Base-by-base conservation (phyloP, 192 early-diverging fungal genomes). In the Backusella australiensis region DNA sequence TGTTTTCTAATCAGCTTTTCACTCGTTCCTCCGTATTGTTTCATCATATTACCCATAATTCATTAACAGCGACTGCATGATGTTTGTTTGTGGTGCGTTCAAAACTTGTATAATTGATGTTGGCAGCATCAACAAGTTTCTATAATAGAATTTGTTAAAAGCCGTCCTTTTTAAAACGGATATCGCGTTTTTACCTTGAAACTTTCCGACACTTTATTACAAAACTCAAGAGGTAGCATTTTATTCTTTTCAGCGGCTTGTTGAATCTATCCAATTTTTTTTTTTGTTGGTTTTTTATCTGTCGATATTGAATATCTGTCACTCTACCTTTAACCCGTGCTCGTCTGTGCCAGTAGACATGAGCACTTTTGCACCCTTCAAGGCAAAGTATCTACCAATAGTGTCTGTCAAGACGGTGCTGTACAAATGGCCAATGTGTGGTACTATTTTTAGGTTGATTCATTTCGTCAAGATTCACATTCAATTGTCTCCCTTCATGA, bases 401-500 rank as follows among this genome's bases (percentile, higher is more conserved):
- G 90, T 89, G 76, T 99, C 97, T 0, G 93, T 91, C 1, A 99
- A 80, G 9, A 98, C 94, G 0, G 92, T 85, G 6, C 96, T 94
- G 81, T 96, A 96, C 72, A 99, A 83, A 75, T 99, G 97, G 12
- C 97, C 97, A 79, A 99, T 94, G 82, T 99, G 97, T 19, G 96
- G 96, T 12, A 86, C 93, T 85, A 87, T 76, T 12, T 29, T n/a
- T 26, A 11, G 9, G 19, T 53, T 53, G 8, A 8, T 12, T 29
- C 21, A 29, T 11, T 29, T 29, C 7, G 21, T 23, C 23, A 26
- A 63, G 26, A 12, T 11, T 59, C 21, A 6, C n/a, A 21, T 53
- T 53, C 32, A 32, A 2, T 32, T 32, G 32, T 32, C 32, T 32
- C 32, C 32, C 32, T 32, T 32, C 15, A 0, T 44, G 32, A 66